Evolutionary conservation across 2,329 filamentous ascomycete species (phyloP), one percentile per base, ranked within the genome.

Genomic region (Alternaria sp.): DNA sequence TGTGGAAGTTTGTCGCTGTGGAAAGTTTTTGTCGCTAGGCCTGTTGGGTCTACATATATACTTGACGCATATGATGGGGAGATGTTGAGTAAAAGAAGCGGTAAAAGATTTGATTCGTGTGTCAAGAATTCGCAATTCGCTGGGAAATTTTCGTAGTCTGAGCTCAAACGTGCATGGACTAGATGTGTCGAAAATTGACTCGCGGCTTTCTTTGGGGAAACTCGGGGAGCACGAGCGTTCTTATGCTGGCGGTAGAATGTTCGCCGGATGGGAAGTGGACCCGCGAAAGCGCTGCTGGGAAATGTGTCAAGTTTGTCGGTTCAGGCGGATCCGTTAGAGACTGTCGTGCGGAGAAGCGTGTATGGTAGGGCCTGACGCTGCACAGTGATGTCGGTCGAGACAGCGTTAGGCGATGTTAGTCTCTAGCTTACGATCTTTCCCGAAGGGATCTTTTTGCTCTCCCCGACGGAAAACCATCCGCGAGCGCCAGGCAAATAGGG

Each of bases 271-370:
- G 60, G 40, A 57, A 56, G 57, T 63, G 62, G 57, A 48, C 52
- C 64, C 20, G 12, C 44, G 38, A 56, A 54, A 46, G 49, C 49
- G 60, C 59, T 64, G 57, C 52, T 54, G 38, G 32, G 41, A 34
- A 38, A 51, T 49, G 44, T 43, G 55, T 40, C 36, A 57, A 43
- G 43, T 44, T 36, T 49, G 52, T 41, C 56, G 59, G 55, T 65
- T 63, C 55, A 57, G 55, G 57, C 64, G 65, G 65, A 63, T 66
- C 54, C 50, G 56, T 52, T 30, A 57, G 53, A 50, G 40, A 38
- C 63, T 50, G 53, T 49, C 52, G 63, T 67, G 66, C 69, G 68
- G 68, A 72, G 66, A 67, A 70, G 61, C 44, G 58, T 61, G 43
- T 38, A 57, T 45, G 54, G 44, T 44, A 51, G 46, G 54, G 53